Conservation (phyloP, 1,284 basidiomycete species). For the Inonotus hispidus region DNA sequence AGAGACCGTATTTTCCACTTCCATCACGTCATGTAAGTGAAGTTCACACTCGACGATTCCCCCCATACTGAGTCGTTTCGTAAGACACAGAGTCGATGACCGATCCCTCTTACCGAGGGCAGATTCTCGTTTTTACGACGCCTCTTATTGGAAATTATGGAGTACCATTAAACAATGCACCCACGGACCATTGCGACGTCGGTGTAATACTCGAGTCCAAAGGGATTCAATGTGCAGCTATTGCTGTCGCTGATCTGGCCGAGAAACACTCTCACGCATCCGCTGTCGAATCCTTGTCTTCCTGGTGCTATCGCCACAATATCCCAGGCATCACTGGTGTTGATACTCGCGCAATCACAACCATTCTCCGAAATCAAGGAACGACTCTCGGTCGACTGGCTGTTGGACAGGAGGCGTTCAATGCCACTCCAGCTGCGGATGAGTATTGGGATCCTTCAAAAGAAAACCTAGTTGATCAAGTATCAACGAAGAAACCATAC, state of each 20-base stretch:
- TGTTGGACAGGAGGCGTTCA: slow-evolving; percentile 69
- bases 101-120: slow-evolving; percentile 96
- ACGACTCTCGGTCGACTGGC: slow-evolving; percentile 93
- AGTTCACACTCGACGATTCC: not conserved
- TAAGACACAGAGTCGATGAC: slow-evolving; percentile 99
- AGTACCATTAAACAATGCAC: slow-evolving; percentile 79
- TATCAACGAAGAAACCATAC: slow-evolving; percentile 85
- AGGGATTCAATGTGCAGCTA: slow-evolving; percentile 86
- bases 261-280: slow-evolving; percentile 94
- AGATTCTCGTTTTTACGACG: slow-evolving; percentile 97
- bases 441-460: slow-evolving; percentile 91
- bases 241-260: slow-evolving; percentile 93
- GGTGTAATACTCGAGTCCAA: slow-evolving; percentile 90
- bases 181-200: slow-evolving; percentile 75
- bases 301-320: slow-evolving; percentile 89
- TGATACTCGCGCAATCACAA: slow-evolving; percentile 95
- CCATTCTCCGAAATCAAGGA: slow-evolving; percentile 91
- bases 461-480: slow-evolving; percentile 92
- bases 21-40: slow-evolving; percentile 89
- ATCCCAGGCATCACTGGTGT: slow-evolving; percentile 95
- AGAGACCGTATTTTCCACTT: slow-evolving; percentile 98
- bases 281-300: slow-evolving; percentile 88
- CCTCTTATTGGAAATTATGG: slow-evolving; percentile 99
- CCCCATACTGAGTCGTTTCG: slow-evolving; percentile 3
- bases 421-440: slow-evolving; percentile 51